Conservation (phyloP, 2,329 filamentous ascomycete genomes). For the Sporothrix phasma region DNA sequence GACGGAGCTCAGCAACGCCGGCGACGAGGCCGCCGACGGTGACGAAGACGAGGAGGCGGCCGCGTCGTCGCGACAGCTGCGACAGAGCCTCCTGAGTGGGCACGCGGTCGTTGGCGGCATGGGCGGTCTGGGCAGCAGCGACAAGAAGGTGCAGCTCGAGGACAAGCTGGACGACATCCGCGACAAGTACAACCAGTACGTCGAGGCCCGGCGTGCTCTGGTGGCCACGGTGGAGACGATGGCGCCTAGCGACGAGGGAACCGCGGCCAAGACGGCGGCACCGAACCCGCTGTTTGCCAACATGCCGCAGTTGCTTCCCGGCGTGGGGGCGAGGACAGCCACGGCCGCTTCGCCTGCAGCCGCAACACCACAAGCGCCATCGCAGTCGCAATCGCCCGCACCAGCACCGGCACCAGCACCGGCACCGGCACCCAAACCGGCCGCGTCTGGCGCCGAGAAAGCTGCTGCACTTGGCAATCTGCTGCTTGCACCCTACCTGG, state of each 20-base stretch:
- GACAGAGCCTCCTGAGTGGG: constrained; percentile 15
- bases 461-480: constrained; percentile 23
- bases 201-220: constrained; percentile 39
- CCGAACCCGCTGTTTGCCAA: constrained; percentile 18
- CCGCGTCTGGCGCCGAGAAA: neutral
- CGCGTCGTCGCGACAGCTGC: constrained; percentile 18
- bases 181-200: constrained; percentile 44
- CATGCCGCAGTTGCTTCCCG: constrained; percentile 23
- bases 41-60: constrained; percentile 15
- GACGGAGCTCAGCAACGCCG: constrained; percentile 45
- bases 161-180: constrained; percentile 39
- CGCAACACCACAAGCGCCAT: neutral
- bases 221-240: constrained; percentile 24
- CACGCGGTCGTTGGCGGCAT: neutral
- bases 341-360: neutral
- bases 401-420: neutral
- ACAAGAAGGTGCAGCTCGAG: constrained; percentile 25
- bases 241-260: neutral
- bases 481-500: constrained; percentile 47
- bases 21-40: constrained; percentile 17
- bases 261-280: neutral
- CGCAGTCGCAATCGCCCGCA: neutral
- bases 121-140: constrained; percentile 9
- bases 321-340: neutral
- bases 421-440: constrained; percentile 7